Evolutionary conservation across 179 eudicot genomes (phyloP), one percentile per base, ranked within the genome.

Genomic region (Silene coronaria): DNA sequence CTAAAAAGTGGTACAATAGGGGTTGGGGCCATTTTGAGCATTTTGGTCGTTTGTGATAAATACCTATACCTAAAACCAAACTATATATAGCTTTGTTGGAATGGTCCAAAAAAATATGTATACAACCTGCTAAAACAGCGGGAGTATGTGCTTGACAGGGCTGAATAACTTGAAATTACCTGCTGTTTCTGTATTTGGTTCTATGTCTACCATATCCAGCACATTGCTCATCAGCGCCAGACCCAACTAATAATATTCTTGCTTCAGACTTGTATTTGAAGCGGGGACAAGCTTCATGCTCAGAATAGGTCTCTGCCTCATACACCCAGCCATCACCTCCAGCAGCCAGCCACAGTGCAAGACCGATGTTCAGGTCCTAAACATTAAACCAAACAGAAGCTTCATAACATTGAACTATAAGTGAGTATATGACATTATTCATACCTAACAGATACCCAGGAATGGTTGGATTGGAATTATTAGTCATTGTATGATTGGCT

Each of bases 201-300:
- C 82, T 89, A 83, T 95, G 97, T 73, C 99, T 84, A 27, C 99
- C 97, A 86, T 95, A 95, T 71, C 99, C 99, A 71, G 99, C 99
- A 88, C 99, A 95, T 81, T 95, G 99, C 86, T 95, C 99, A 78
- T 92, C 99, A 38, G 99, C 99, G 67, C 99, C 99, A 78, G 99
- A 87, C 62, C 99, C 99, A 82, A 95, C 97, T 45, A 95, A 89
- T 51, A 95, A 87, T 85, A 95, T 89, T 84, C 89, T 88, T 81
- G 97, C 90, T 76, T 85, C 81, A 65, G 99, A 95, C 78, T 88
- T 91, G 85, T 88, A 89, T 57, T 73, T 80, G 70, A 83, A 76
- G 73, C 82, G 80, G 74, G 73, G 75, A 77, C 60, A 78, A 61
- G 59, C 76, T 38, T 72, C 79, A 66, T 70, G 69, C 24, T 61